Base-by-base conservation (phyloP, 169 alveolate genomes). In the Cryptosporidium baileyi region DNA sequence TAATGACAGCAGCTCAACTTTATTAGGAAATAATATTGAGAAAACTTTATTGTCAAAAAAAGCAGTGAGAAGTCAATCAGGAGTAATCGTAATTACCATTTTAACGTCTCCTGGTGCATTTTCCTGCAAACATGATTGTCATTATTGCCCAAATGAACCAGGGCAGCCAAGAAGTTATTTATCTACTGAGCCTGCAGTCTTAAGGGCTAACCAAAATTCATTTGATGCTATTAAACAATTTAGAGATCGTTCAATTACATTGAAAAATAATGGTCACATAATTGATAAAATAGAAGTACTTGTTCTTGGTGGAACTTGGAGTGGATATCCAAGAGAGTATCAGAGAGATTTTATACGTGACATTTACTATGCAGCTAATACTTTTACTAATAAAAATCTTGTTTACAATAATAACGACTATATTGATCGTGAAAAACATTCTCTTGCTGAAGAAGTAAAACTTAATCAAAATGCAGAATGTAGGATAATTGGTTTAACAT, bases 231-330 rank as follows among this genome's bases (percentile, higher is more conserved):
- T 92, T 19, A 80, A 88, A 43, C 98, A 96, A 89, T 96, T 96
- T 65, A 92, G 92, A 60, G 97, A 96, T 90, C 90, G 98, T 40
- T 97, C 97, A 0, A 92, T 89, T 45, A 96, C 97, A 0, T 91
- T 96, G 13, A 93, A 93, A 49, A 94, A 93, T 63, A 95, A 95
- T 81, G 98, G 98, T 32, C 98, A 94, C 82, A 93, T 89, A 3
- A 91, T 95, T 38, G 98, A 96, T 90, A 96, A 96, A 88, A 95
- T 96, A 28, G 98, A 96, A 81, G 91, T 96, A 36, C 89, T 96
- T 41, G 97, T 96, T 17, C 88, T 96, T 65, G 98, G 98, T 6
- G 98, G 98, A 19, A 96, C 98, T 15, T 96, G 98, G 98, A 91
- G 95, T 82, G 95, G 97, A 19, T 95, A 95, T 67, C 97, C 96